These are phyloP conservation scores for Dactylonectria macrodidyma DNA, from an alignment of 2,329 filamentous ascomycete genomes.

Conservation along the genomic window DNA sequence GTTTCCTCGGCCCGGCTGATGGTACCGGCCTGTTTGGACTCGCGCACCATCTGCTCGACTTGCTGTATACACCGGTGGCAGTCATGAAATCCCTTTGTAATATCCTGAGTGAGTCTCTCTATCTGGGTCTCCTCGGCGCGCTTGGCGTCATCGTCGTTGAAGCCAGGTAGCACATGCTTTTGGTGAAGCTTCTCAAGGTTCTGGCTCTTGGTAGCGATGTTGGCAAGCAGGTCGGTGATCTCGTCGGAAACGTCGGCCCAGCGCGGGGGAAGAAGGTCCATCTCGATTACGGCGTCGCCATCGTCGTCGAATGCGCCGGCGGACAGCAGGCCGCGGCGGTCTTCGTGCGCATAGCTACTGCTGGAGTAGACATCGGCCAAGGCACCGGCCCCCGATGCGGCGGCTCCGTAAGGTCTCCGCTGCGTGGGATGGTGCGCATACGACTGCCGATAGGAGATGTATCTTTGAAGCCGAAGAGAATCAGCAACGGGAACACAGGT, in stretches of 20 bases:
- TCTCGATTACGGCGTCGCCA: constrained; percentile 96
- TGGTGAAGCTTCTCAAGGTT: constrained; percentile 93
- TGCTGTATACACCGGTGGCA: constrained; percentile 92
- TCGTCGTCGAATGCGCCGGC: constrained; percentile 84
- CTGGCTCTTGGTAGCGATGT: constrained; percentile 86
- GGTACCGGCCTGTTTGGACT: constrained; percentile 79
- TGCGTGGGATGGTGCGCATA: constrained; percentile 95
- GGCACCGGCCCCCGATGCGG: constrained; percentile 65
- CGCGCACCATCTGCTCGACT: constrained; percentile 88
- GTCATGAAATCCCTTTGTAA: constrained; percentile 89
- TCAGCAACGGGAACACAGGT: constrained; percentile 29
- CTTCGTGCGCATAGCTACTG: constrained; percentile 61
- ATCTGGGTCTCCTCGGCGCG: constrained; percentile 90
- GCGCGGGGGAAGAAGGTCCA: constrained; percentile 94
- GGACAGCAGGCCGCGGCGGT: constrained; percentile 86
- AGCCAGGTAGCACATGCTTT: constrained; percentile 96
- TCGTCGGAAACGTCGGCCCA: constrained; percentile 98
- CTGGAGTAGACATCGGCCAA: constrained; percentile 73
- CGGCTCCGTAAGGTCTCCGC: constrained; percentile 78
- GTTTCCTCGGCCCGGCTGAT: constrained; percentile 89
- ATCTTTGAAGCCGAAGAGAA: constrained; percentile 67
- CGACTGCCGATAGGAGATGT: constrained; percentile 98
- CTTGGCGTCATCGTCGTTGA: constrained; percentile 95
- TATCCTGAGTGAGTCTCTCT: constrained; percentile 89
- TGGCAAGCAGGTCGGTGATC: constrained; percentile 84